Percentiles rank a stretch among this genome's conserved stretches.
phyloP scores from a whole-genome alignment of 78 protist genomes.

The Reticulomyxa filosa region DNA sequence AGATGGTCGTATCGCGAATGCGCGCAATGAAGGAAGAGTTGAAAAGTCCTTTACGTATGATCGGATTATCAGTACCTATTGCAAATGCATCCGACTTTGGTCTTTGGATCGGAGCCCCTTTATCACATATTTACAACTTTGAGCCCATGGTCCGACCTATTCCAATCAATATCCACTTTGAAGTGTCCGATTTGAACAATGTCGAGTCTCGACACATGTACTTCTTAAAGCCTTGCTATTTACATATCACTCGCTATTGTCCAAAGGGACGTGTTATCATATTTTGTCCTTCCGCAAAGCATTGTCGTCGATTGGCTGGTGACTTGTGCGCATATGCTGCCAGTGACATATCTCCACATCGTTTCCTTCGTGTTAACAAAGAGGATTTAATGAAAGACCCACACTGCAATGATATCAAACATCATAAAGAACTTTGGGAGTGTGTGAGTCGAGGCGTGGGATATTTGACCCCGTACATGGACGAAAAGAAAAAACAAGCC shows the following conservation, averaged over 20 bases:
- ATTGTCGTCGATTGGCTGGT: slow-evolving; percentile 19
- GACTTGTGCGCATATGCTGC: slow-evolving; percentile 43
- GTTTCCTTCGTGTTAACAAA: slow-evolving; percentile 13
- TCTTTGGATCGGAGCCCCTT: slow-evolving; percentile 49
- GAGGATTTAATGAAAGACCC: slow-evolving; percentile 10
- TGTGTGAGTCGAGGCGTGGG: slow-evolving; percentile 40
- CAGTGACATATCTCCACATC: slow-evolving; percentile 22
- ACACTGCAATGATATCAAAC: too few species aligned
- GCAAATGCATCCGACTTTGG: slow-evolving; percentile 53
- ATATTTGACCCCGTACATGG: slow-evolving; percentile 50
- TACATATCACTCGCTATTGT: slow-evolving; percentile 24
- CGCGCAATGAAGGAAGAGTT: slow-evolving; percentile 51
- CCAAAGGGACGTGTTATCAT: slow-evolving; percentile 46
- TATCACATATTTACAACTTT: slow-evolving; percentile 50
- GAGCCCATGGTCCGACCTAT: slow-evolving; percentile 89
- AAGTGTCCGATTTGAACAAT: slow-evolving; percentile 45
- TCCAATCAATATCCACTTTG: slow-evolving; percentile 60
- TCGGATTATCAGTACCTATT: slow-evolving; percentile 50
- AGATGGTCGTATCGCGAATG: slow-evolving; percentile 58
- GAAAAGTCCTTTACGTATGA: slow-evolving; percentile 40
- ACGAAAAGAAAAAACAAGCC: slow-evolving; percentile 18
- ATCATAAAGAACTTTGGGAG: not conserved
- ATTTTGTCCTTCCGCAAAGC: slow-evolving; percentile 55
- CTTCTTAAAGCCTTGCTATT: slow-evolving; percentile 65
- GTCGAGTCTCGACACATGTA: slow-evolving; percentile 46